Evolutionary conservation across 306 rosid species (phyloP), one percentile per base, ranked within the genome.

Genomic region (Dryas drummondii): DNA sequence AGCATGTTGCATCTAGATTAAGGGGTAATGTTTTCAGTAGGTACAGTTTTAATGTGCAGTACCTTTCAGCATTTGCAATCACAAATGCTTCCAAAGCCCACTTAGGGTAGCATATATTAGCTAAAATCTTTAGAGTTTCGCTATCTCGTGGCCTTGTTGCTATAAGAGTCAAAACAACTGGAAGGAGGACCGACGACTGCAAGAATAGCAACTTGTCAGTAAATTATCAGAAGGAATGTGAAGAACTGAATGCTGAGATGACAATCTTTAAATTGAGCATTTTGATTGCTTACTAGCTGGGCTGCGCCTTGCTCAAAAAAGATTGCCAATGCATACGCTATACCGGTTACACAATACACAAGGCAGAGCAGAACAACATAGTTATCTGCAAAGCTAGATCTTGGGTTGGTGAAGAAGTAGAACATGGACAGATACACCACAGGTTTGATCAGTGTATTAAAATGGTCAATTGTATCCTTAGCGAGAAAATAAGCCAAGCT

Each of bases 401-500:
- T 89, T 56, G 98, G 99, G 66, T 86, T 90, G 82, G 98, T 90
- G 81, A 92, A 87, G 84, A 89, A 90, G 82, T 94, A 94, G 85
- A 88, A 94, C 96, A 89, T 94, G 40, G 99, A 89, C 49, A 94
- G 97, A 81, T 92, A 94, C 71, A 94, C 87, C 71, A 88, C 86
- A 22, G 99, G 99, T 84, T 94, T 94, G 80, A 94, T 80, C 76
- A 81, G 78, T 50, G 90, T 88, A 73, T 89, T 94, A 75, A 92
- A 90, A 68, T 86, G 97, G 78, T 94, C 99, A 52, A 92, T 84
- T 5, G 98, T 86, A 79, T 94, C 99, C 88, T 92, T 94, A 0
- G 99, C 85, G 46, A 94, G 98, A 84, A 94, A 94, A 79, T 92
- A 94, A 76, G 99, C 99, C 82, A 94, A 86, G 89, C 97, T 90